Evolutionary conservation across 2,329 filamentous ascomycete species (phyloP).

Genomic region (Emericellopsis atlantica): DNA sequence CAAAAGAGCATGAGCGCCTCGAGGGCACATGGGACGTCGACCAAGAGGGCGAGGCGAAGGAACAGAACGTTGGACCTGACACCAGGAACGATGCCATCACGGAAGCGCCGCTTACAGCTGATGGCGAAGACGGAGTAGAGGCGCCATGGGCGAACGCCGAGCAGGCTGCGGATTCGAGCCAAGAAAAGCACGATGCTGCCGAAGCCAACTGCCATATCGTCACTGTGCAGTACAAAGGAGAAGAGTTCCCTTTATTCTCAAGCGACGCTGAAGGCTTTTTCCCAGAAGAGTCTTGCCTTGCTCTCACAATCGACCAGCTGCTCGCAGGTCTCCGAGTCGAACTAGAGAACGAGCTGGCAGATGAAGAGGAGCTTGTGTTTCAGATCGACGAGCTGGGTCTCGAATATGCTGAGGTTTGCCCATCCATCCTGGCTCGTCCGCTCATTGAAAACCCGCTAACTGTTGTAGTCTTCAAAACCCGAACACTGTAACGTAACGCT

Average conservation of each 20-base stretch:
- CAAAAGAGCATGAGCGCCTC: no score
- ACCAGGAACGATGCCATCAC: no score
- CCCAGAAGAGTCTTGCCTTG: constrained; percentile 24
- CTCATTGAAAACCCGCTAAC: constrained; percentile 11
- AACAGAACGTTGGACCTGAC: no score
- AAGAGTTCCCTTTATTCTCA: constrained; percentile 28
- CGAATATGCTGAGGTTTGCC: constrained; percentile 36
- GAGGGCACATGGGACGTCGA: no score
- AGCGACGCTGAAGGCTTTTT: constrained; percentile 27
- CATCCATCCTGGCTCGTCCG: not conserved
- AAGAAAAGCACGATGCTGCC: not conserved
- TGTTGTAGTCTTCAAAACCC: constrained; percentile 18
- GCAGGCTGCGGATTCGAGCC: no score
- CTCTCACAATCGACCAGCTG: constrained; percentile 29
- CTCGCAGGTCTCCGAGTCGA: constrained; percentile 30
- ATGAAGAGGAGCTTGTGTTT: constrained; percentile 35
- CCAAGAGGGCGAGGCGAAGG: no score
- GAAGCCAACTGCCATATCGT: constrained; percentile 18
- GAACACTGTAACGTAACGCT: constrained; percentile 22
- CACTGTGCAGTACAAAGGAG: constrained; percentile 28
- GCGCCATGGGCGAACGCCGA: no score
- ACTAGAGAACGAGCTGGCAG: constrained; percentile 28
- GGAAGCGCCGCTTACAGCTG: no score
- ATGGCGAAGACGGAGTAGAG: no score
- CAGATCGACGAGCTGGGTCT: constrained; percentile 38